Evolutionary conservation across 1,139 yeast genomes (phyloP), one percentile per base, ranked within the genome.

Genomic region (Saccharomycopsis phalli): DNA sequence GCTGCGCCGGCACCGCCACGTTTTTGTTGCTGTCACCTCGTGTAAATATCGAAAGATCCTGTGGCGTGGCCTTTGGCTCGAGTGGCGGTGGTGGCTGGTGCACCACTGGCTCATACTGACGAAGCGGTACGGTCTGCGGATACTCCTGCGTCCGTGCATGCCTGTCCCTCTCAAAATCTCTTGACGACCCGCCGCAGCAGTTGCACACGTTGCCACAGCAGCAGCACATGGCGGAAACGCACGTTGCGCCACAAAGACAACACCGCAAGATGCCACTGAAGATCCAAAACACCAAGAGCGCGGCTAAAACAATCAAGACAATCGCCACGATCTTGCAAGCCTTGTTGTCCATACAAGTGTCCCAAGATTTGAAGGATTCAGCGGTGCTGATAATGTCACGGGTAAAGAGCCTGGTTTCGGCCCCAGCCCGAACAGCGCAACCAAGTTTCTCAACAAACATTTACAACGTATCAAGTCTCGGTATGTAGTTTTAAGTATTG

Each of bases 321-420:
- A 77, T 76, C 18, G 75, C 81, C 16, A 74, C 69, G 42, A 76
- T 66, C 51, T 76, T 76, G 59, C 84, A 77, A 27, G 71, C 63
- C 11, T 59, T 66, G 53, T 75, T 74, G 50, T 65, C 74, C 81
- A 75, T 75, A 59, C 84, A 77, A 2, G 76, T 68, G 52, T 73
- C 70, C 81, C 82, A 77, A 19, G 59, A 49, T 49, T 59, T 67
- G 60, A 74, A 74, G 2, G 78, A 44, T 10, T 40, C 35, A 10
- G 44, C 44, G 4, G 47, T 44, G 18, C 19, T 3, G 7, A 23
- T 19, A 10, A 30, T 34, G 8, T 20, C n/a, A 11, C 18, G 18
- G 16, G 30, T 18, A 31, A 16, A 21, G n/a, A 36, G 25, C 11
- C 29, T 19, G 35, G 13, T 27, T 16, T 30, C 26, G 11, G 16